These are phyloP conservation scores for Conoideocrella luteorostrata DNA, from an alignment of 2,329 filamentous ascomycete species.

Conservation along the genomic window DNA sequence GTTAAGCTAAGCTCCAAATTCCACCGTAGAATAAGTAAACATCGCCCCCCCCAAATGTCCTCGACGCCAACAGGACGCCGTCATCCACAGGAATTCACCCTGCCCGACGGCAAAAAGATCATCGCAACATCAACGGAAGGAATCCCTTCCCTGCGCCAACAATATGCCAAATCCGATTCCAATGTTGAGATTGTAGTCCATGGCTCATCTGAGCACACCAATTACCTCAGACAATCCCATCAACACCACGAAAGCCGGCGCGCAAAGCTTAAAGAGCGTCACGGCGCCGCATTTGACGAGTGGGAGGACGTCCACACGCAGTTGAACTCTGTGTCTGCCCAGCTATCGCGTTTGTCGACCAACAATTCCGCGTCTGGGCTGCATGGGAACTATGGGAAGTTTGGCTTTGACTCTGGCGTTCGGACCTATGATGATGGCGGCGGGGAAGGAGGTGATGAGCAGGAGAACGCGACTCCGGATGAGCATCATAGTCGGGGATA, in stretches of 20 bases:
- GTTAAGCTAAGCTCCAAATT: too few species aligned
- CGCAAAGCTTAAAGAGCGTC: constrained; percentile 38
- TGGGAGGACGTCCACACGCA: constrained; percentile 50
- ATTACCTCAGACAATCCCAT: constrained; percentile 43
- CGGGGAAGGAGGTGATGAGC: not conserved
- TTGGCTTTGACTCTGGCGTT: constrained; percentile 54
- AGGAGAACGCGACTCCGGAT: constrained; percentile 9
- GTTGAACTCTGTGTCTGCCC: constrained; percentile 42
- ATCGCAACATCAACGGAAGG: constrained; percentile 54
- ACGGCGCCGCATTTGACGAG: constrained; percentile 46
- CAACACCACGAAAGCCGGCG: constrained; percentile 45
- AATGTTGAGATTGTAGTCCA: constrained; percentile 53
- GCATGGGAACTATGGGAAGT: constrained; percentile 56
- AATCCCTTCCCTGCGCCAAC: constrained; percentile 37
- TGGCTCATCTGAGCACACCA: constrained; percentile 41
- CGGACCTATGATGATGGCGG: constrained; percentile 35
- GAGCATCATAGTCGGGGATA: constrained; percentile 12
- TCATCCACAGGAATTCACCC: constrained; percentile 44
- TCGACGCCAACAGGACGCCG: constrained; percentile 20
- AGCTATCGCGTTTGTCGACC: constrained; percentile 48
- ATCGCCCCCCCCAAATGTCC: too few species aligned
- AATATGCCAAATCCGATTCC: constrained; percentile 28
- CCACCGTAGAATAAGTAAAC: too few species aligned
- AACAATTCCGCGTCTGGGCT: constrained; percentile 43
- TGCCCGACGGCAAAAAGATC: constrained; percentile 49